Conservation (phyloP, 2,329 filamentous ascomycete species). For the Fusarium pilosicola region DNA sequence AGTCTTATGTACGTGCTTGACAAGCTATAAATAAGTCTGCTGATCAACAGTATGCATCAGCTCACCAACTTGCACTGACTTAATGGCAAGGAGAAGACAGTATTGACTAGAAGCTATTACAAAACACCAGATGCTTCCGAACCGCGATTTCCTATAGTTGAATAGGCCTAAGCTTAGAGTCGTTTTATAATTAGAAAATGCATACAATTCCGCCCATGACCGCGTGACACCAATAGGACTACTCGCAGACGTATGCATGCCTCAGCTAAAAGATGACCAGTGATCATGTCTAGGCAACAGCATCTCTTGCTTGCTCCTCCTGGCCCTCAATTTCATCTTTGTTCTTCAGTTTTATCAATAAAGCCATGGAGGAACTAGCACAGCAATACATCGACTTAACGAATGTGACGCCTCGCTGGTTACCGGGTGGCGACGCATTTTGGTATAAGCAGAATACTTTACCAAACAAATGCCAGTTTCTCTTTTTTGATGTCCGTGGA, state of each 20-base stretch:
- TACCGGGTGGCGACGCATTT: slow-evolving; percentile 31
- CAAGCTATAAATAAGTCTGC: background rate
- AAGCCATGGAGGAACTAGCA: background rate
- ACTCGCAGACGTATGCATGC: background rate
- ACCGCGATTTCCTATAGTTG: rapidly evolving
- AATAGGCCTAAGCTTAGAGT: too few relatives aligned
- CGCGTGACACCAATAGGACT: background rate
- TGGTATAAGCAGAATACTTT: slow-evolving; percentile 40
- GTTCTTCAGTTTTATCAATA: rapidly evolving
- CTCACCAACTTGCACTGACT: background rate
- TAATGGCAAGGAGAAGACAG: background rate
- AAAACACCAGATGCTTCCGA: background rate
- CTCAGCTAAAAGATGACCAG: slow-evolving; percentile 18
- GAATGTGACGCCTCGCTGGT: slow-evolving; percentile 39
- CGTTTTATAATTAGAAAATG: background rate
- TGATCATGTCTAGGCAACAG: slow-evolving; percentile 8
- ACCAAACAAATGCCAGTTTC: slow-evolving; percentile 31
- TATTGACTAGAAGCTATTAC: too few relatives aligned
- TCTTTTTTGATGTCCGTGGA: slow-evolving; percentile 31
- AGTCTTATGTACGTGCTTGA: background rate
- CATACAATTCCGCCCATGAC: background rate
- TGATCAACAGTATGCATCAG: background rate
- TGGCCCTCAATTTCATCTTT: too few relatives aligned
- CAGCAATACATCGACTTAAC: slow-evolving; percentile 16
- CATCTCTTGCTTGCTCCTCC: background rate